phyloP scores from a whole-genome alignment of 2,329 filamentous ascomycete species.

The Penicillium sp. region DNA sequence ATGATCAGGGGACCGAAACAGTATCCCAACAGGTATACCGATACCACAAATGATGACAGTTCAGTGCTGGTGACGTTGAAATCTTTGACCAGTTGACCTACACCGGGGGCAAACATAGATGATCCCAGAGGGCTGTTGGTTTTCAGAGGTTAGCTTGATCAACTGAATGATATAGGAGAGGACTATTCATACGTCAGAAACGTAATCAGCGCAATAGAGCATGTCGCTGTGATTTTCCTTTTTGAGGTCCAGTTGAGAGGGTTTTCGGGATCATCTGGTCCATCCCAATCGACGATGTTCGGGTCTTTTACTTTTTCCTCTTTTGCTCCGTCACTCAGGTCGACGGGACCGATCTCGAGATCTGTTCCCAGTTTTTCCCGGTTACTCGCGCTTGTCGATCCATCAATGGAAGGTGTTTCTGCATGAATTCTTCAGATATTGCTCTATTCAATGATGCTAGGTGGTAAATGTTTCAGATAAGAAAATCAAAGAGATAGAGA shows the following conservation, averaged over 20 bases:
- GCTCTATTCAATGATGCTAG: not conserved
- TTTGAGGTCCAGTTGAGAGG: constrained; percentile 21
- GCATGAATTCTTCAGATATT: not conserved
- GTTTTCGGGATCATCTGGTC: constrained; percentile 50
- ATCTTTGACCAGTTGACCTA: constrained; percentile 43
- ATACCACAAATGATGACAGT: constrained; percentile 55
- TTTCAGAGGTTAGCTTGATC: not conserved
- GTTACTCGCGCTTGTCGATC: constrained; percentile 17
- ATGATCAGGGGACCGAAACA: constrained; percentile 58
- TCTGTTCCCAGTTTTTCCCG: constrained; percentile 8
- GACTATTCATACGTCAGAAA: constrained; percentile 12
- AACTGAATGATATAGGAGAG: constrained; percentile 9
- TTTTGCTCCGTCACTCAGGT: not conserved
- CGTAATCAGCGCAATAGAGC: constrained; percentile 48
- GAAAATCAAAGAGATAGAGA: too few relatives aligned
- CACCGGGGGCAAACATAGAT: constrained; percentile 48
- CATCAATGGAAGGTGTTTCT: constrained; percentile 14
- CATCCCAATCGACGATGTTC: constrained; percentile 60
- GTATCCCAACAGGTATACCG: constrained; percentile 62
- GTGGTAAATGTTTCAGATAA: not conserved
- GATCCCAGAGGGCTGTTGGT: constrained; percentile 33
- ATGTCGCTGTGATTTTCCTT: constrained; percentile 48
- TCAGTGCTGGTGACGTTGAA: constrained; percentile 46
- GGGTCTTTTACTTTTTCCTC: constrained; percentile 31
- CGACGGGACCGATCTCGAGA: constrained; percentile 8